phyloP scores from a whole-genome alignment of 495 filamentous ascomycete genomes.

The Aspergillus steynii region DNA sequence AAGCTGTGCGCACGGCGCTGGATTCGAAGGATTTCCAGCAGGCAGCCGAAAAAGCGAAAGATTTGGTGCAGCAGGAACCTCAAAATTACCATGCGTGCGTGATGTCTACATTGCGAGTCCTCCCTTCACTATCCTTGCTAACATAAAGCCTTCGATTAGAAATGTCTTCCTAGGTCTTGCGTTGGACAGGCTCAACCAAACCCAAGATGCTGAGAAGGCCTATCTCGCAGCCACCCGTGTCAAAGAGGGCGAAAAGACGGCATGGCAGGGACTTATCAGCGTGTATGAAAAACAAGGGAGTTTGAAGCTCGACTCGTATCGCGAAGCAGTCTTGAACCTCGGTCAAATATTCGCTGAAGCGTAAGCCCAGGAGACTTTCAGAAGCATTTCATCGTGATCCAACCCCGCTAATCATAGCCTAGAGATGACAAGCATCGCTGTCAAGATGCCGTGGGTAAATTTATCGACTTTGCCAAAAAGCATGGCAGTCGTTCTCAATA shows the following conservation, averaged over 20 bases:
- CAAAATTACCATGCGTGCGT: constrained; percentile 80
- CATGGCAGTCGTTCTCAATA: constrained; percentile 72
- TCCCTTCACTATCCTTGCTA: constrained; percentile 2
- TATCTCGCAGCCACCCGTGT: constrained; percentile 74
- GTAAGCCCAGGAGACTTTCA: constrained; percentile 43
- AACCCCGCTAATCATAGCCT: constrained; percentile 16
- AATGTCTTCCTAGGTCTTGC: constrained; percentile 82
- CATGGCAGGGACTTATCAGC: constrained; percentile 89
- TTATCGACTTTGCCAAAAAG: constrained; percentile 64
- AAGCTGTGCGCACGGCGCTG: constrained; percentile 76
- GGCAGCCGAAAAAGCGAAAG: constrained; percentile 66
- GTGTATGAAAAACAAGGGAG: constrained; percentile 76
- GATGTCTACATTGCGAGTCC: neutral
- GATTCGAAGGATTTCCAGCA: constrained; percentile 77
- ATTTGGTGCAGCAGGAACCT: constrained; percentile 67
- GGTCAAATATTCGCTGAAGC: constrained; percentile 70
- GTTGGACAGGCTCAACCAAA: constrained; percentile 69
- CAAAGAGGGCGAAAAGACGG: constrained; percentile 63
- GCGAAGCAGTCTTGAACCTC: constrained; percentile 66
- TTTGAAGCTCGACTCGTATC: constrained; percentile 71
- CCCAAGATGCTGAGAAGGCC: constrained; percentile 68
- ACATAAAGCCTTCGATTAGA: constrained; percentile 38
- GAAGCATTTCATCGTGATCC: neutral
- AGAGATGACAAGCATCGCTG: constrained; percentile 68
- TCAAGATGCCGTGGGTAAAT: constrained; percentile 80